Evolutionary conservation across 306 rosid species (phyloP).

Genomic region (Pterocarpus santalinus): DNA sequence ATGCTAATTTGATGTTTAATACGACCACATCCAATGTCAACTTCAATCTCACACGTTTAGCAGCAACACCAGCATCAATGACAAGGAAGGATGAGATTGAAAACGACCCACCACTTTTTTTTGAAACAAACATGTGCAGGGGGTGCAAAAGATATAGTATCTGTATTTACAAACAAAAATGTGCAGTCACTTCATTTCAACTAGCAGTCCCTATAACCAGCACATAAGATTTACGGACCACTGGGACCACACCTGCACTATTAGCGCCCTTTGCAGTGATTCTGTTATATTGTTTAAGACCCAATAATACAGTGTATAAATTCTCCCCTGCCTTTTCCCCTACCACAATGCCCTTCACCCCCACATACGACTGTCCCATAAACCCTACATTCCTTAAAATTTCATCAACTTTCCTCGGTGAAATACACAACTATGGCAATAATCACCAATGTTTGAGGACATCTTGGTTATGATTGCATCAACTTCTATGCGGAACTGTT

Average conservation of each 20-base stretch:
- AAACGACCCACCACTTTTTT: conserved; percentile 14
- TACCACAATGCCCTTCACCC: background rate
- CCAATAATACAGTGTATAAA: background rate
- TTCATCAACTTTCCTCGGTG: background rate
- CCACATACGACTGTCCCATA: too few relatives aligned
- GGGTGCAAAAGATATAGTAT: conserved; percentile 41
- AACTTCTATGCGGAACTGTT: too few relatives aligned
- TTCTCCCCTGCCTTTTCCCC: background rate
- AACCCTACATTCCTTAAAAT: background rate
- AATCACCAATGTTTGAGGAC: background rate
- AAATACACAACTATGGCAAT: background rate
- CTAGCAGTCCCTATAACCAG: conserved; percentile 45
- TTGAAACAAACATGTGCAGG: conserved; percentile 40
- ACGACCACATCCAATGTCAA: conserved; percentile 40
- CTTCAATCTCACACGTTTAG: conserved; percentile 27
- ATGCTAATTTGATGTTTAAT: conserved; percentile 1
- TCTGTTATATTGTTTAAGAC: background rate
- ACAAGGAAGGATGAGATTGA: background rate
- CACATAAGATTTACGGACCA: conserved; percentile 51
- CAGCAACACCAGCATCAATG: conserved; percentile 35
- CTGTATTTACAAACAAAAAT: conserved; percentile 45
- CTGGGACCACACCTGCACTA: conserved; percentile 61
- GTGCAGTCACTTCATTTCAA: conserved; percentile 47
- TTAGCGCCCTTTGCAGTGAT: conserved; percentile 46
- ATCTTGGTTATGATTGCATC: too few relatives aligned